Percentiles rank a stretch among this genome's conserved stretches.
These are phyloP conservation scores for Panicum miliaceum DNA, from an alignment of 176 grass and related monocot genomes.

Conservation along the genomic window DNA sequence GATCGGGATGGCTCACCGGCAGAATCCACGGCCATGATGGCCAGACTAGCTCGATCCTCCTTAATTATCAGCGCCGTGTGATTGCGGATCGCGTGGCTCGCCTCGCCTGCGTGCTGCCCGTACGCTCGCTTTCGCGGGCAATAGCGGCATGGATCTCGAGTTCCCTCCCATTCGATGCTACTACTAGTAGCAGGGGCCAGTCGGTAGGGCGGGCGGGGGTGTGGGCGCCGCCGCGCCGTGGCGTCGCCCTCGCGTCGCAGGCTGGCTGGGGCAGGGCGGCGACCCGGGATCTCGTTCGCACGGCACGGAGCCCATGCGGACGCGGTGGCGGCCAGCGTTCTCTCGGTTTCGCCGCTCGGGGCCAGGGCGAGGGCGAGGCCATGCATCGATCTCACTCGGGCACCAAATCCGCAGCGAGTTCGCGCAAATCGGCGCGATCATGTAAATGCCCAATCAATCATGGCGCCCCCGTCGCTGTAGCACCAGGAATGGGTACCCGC, in stretches of 20 bases:
- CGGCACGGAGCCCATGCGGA: slow-evolving; percentile 35
- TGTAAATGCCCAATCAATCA: slow-evolving; percentile 10
- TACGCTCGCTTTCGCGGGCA: slow-evolving; percentile 30
- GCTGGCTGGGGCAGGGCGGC: background rate
- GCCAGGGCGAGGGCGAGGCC: slow-evolving; percentile 17
- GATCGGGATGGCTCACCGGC: slow-evolving; percentile 48
- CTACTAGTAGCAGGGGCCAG: background rate
- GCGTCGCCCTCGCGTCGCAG: background rate
- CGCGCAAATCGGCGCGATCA: too few relatives aligned
- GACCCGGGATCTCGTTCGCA: slow-evolving; percentile 11
- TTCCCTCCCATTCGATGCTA: background rate
- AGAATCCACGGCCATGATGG: slow-evolving; percentile 41
- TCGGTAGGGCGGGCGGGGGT: background rate
- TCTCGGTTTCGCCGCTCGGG: slow-evolving; percentile 20
- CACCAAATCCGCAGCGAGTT: slow-evolving; percentile 1
- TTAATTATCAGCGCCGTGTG: slow-evolving; percentile 45
- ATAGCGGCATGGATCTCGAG: background rate
- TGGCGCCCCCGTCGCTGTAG: slow-evolving; percentile 16
- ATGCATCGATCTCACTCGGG: background rate
- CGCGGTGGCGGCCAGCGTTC: slow-evolving; percentile 19
- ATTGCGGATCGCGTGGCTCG: slow-evolving; percentile 29
- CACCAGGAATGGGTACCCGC: background rate
- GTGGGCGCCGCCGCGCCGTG: background rate
- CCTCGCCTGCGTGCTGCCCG: background rate
- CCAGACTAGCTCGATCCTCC: slow-evolving; percentile 4